These are phyloP conservation scores for Botrytis deweyae DNA, from an alignment of 2,329 filamentous ascomycete species.

Conservation along the genomic window DNA sequence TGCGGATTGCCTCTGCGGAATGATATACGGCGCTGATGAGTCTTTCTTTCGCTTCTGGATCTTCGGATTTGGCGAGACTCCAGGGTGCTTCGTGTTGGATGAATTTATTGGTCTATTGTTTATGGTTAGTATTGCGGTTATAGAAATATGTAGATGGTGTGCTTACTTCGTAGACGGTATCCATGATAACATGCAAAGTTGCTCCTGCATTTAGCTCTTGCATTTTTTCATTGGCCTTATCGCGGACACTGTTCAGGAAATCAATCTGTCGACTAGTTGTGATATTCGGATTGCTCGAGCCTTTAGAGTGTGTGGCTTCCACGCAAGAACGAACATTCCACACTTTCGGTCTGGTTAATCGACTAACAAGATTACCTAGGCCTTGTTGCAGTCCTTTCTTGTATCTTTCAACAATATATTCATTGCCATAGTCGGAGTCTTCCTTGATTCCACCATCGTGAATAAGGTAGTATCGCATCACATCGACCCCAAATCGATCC, in stretches of 20 bases:
- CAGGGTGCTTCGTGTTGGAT: conserved; percentile 68
- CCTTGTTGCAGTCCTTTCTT: conserved; percentile 74
- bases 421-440: conserved; percentile 85
- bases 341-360: conserved; percentile 65
- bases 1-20: conserved; percentile 71
- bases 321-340: conserved; percentile 65
- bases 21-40: conserved; percentile 66
- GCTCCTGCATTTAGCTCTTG: conserved; percentile 59
- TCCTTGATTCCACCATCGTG: conserved; percentile 73
- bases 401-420: conserved; percentile 71
- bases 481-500: conserved; percentile 82
- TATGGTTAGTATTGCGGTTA: neutral
- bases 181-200: conserved; percentile 65
- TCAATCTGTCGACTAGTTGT: conserved; percentile 41
- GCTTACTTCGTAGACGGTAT: conserved; percentile 58
- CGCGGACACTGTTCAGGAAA: conserved; percentile 44
- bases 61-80: conserved; percentile 49
- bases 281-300: conserved; percentile 7
- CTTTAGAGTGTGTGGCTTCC: conserved; percentile 34
- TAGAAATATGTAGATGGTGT: neutral
- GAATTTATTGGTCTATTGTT: conserved; percentile 61
- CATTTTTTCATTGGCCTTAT: conserved; percentile 56
- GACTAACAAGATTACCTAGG: conserved; percentile 75
- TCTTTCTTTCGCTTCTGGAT: neutral
- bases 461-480: conserved; percentile 85